Percentiles rank a stretch among this genome's conserved stretches.
phyloP scores from a whole-genome alignment of 1,284 basidiomycete species.

The Ceratobasidium sp. region DNA sequence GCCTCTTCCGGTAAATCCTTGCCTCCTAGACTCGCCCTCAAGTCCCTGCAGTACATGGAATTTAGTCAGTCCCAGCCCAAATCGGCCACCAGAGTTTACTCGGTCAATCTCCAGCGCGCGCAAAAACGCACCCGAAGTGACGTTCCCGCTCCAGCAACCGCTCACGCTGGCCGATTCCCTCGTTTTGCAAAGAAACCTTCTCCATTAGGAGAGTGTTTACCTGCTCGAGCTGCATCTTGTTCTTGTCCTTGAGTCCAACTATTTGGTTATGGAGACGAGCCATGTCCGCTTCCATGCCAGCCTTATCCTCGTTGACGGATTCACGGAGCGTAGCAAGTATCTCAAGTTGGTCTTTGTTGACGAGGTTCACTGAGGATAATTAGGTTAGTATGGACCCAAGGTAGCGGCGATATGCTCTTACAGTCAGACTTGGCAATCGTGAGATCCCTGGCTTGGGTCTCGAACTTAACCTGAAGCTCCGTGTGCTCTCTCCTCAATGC shows the following conservation, averaged over 20 bases:
- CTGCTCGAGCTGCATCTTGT: conserved; percentile 91
- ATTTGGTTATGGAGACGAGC: conserved; percentile 73
- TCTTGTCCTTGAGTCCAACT: conserved; percentile 81
- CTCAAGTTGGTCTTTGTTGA: conserved; percentile 86
- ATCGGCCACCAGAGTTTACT: conserved; percentile 31
- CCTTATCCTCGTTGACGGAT: conserved; percentile 89
- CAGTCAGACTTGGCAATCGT: conserved; percentile 88
- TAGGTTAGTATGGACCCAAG: conserved; percentile 21
- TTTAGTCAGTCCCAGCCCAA: conserved; percentile 39
- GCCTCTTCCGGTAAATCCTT: conserved; percentile 83
- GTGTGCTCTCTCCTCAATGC: conserved; percentile 71
- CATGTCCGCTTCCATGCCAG: conserved; percentile 75
- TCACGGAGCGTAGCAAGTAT: conserved; percentile 85
- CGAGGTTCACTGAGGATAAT: conserved; percentile 70
- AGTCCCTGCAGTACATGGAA: conserved; percentile 62
- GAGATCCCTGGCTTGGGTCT: conserved; percentile 74
- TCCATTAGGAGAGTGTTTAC: conserved; percentile 87
- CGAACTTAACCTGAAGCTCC: conserved; percentile 77
- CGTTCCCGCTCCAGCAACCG: conserved; percentile 82
- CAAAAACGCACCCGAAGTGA: conserved; percentile 72
- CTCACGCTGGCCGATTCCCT: conserved; percentile 86
- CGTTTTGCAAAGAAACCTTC: conserved; percentile 89
- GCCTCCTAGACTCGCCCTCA: conserved; percentile 76
- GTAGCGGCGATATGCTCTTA: conserved; percentile 59
- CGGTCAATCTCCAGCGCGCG: conserved; percentile 5